These are phyloP conservation scores for Alternaria sp. DNA, from an alignment of 2,329 filamentous ascomycete species.

Conservation along the genomic window DNA sequence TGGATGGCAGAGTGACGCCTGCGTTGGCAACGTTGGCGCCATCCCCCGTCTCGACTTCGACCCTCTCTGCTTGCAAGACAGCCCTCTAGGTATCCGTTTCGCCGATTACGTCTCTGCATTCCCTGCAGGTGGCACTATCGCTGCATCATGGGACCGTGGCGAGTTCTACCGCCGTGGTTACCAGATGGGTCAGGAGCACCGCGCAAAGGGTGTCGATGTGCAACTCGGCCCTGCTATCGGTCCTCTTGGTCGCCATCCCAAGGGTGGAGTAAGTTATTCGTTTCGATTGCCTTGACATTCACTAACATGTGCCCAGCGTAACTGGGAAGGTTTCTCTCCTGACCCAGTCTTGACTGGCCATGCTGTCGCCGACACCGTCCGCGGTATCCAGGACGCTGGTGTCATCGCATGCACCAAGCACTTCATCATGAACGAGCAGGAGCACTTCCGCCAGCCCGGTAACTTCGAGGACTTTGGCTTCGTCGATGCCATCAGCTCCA, in stretches of 20 bases:
- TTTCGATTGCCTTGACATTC: neutral
- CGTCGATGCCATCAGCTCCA: conserved; percentile 65
- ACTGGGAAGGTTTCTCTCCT: conserved; percentile 63
- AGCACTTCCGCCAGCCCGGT: conserved; percentile 70
- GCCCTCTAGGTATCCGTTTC: conserved; percentile 78
- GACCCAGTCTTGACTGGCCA: conserved; percentile 79
- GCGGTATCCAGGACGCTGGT: conserved; percentile 81
- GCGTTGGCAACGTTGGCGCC: conserved; percentile 74
- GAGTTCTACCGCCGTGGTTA: conserved; percentile 73
- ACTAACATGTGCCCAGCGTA: conserved; percentile 23
- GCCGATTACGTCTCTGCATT: conserved; percentile 84
- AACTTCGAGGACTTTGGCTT: conserved; percentile 68
- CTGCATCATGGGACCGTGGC: conserved; percentile 79
- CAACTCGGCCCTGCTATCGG: conserved; percentile 80
- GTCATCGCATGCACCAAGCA: conserved; percentile 77
- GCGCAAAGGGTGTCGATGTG: conserved; percentile 76
- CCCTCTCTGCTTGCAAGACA: conserved; percentile 85
- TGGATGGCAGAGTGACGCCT: conserved; percentile 64
- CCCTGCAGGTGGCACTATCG: conserved; percentile 77
- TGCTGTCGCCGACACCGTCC: conserved; percentile 73
- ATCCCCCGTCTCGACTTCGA: conserved; percentile 74
- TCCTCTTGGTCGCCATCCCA: conserved; percentile 71
- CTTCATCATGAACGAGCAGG: conserved; percentile 65
- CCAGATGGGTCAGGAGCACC: conserved; percentile 78
- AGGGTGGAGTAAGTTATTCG: conserved; percentile 62